Evolutionary conservation across 148 eudicot species (phyloP).

Genomic region (Nepenthes gracilis): DNA sequence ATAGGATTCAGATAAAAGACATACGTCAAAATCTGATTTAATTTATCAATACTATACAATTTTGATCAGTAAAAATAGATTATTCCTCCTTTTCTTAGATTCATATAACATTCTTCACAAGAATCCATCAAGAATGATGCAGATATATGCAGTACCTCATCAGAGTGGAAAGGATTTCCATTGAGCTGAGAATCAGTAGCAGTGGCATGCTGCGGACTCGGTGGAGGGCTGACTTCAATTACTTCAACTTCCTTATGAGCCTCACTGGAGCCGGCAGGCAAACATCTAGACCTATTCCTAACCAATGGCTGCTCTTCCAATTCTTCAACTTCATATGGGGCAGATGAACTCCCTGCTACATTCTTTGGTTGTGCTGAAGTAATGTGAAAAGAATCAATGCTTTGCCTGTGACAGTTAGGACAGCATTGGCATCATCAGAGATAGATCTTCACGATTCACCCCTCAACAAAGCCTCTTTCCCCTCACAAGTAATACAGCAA

Average conservation of each 20-base stretch:
- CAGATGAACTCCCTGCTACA: conserved; percentile 54
- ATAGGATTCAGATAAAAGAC: too few species aligned
- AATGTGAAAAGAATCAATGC: conserved; percentile 10
- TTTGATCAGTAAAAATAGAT: too few species aligned
- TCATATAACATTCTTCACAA: too few species aligned
- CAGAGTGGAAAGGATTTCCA: conserved; percentile 41
- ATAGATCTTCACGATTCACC: background rate
- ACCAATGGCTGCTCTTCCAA: conserved; percentile 70
- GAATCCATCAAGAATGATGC: background rate
- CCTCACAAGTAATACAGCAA: too few species aligned
- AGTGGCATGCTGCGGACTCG: conserved; percentile 31
- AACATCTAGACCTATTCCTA: conserved; percentile 61
- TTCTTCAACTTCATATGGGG: conserved; percentile 70
- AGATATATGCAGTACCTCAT: conserved; percentile 39
- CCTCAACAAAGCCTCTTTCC: too few species aligned
- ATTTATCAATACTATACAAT: too few species aligned
- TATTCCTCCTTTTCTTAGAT: too few species aligned
- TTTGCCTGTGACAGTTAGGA: conserved; percentile 11
- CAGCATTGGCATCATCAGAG: background rate
- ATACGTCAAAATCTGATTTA: too few species aligned
- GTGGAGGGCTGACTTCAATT: conserved; percentile 35
- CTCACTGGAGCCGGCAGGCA: conserved; percentile 31
- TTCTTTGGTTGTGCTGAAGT: conserved; percentile 28
- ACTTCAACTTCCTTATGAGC: conserved; percentile 29
- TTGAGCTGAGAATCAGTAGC: conserved; percentile 18